These are phyloP conservation scores for Boletus rufocinnamomeus DNA, from an alignment of 768 basidiomycete species.

Conservation along the genomic window DNA sequence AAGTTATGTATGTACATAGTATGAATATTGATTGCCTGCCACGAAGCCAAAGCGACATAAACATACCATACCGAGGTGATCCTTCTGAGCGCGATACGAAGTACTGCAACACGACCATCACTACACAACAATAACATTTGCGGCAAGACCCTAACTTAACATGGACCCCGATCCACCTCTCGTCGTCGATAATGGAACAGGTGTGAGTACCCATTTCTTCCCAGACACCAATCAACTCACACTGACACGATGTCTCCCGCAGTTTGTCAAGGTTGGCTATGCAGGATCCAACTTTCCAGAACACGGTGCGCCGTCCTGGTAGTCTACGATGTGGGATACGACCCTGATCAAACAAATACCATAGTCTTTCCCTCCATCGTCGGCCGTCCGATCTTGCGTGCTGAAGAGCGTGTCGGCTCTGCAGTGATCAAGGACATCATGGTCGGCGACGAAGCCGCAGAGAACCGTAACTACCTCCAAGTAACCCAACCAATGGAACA, in stretches of 20 bases:
- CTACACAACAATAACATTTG: neutral
- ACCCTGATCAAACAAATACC: neutral
- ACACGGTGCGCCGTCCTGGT: constrained; percentile 58
- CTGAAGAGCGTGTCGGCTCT: constrained; percentile 90
- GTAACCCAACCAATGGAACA: constrained; percentile 99
- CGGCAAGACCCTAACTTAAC: neutral
- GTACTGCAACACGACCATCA: neutral
- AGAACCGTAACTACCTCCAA: constrained; percentile 93
- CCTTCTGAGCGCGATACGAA: neutral
- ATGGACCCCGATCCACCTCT: constrained; percentile 49
- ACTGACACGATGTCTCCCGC: constrained; percentile 10
- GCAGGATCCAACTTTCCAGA: constrained; percentile 95
- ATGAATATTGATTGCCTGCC: neutral
- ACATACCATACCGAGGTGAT: constrained; percentile 10
- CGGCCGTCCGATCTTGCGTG: constrained; percentile 94
- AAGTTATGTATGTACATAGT: neutral
- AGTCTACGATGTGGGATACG: neutral
- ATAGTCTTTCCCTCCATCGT: constrained; percentile 95
- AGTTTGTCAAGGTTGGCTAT: constrained; percentile 92
- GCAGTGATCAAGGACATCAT: constrained; percentile 95
- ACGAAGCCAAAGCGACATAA: constrained; percentile 24
- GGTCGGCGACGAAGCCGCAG: constrained; percentile 96
- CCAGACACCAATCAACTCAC: constrained; percentile 8
- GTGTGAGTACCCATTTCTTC: constrained; percentile 51
- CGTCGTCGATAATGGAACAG: constrained; percentile 89